These are phyloP conservation scores for Penicillium simplicissimum DNA, from an alignment of 495 filamentous ascomycete genomes.

Conservation along the genomic window DNA sequence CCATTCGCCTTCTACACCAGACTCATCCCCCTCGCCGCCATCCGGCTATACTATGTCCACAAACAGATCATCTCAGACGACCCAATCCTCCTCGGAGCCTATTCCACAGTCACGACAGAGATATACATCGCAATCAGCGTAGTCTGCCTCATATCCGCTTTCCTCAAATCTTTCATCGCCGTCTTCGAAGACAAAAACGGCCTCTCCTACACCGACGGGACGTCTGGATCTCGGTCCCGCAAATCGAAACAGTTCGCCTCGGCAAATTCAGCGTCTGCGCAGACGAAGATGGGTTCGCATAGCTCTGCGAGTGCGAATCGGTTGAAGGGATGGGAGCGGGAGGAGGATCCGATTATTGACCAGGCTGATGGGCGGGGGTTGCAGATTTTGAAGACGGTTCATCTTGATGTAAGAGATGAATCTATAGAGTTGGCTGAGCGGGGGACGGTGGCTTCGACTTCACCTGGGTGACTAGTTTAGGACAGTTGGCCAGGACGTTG, in stretches of 20 bases:
- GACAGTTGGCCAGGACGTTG: neutral
- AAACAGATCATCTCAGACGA: conserved; percentile 20
- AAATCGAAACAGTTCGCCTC: conserved; percentile 1
- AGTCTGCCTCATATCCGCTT: conserved; percentile 26
- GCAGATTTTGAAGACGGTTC: conserved; percentile 22
- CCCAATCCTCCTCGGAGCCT: conserved; percentile 26
- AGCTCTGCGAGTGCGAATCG: conserved; percentile 3
- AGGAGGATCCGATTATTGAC: conserved; percentile 19
- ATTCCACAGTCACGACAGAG: conserved; percentile 27
- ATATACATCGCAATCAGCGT: conserved; percentile 30
- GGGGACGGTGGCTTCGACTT: neutral
- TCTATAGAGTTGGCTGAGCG: conserved; percentile 19
- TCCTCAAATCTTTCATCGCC: conserved; percentile 43
- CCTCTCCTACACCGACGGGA: conserved; percentile 27
- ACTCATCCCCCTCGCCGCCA: conserved; percentile 28
- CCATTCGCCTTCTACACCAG: conserved; percentile 1
- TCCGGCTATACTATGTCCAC: conserved; percentile 26
- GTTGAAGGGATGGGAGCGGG: conserved; percentile 12
- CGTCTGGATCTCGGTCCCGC: conserved; percentile 7
- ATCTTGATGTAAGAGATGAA: conserved; percentile 17
- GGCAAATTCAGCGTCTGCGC: neutral
- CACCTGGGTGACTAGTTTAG: neutral
- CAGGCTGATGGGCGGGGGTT: conserved; percentile 3
- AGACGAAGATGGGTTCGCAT: neutral
- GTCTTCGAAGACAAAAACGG: conserved; percentile 38